These are phyloP conservation scores for Fusarium staphyleae DNA, from an alignment of 2,329 filamentous ascomycete genomes.

Conservation along the genomic window DNA sequence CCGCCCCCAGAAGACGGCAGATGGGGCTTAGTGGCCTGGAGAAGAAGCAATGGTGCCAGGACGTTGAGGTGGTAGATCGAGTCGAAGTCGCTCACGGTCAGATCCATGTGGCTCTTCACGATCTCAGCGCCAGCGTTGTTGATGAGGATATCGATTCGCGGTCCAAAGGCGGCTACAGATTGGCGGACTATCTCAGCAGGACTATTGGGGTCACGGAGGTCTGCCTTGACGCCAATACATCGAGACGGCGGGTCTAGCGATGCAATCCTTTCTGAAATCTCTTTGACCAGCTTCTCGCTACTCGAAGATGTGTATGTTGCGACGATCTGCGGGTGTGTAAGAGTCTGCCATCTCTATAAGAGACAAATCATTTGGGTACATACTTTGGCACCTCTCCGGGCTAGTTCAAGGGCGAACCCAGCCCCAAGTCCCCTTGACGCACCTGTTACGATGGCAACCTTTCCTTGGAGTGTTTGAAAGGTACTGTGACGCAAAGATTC, in stretches of 20 bases:
- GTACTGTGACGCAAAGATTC: background rate
- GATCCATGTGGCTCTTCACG: slow-evolving; percentile 6
- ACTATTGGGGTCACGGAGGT: slow-evolving; percentile 6
- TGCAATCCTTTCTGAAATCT: slow-evolving; percentile 11
- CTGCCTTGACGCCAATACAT: slow-evolving; percentile 13
- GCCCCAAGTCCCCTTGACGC: slow-evolving; percentile 25
- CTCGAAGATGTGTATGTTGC: slow-evolving; percentile 25
- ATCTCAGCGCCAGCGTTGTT: slow-evolving; percentile 28
- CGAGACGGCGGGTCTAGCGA: slow-evolving; percentile 5
- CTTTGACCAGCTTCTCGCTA: slow-evolving; percentile 11
- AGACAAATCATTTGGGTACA: background rate
- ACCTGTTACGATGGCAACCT: slow-evolving; percentile 22
- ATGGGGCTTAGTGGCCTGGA: slow-evolving; percentile 9
- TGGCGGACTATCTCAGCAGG: slow-evolving; percentile 4
- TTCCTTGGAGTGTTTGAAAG: slow-evolving; percentile 22
- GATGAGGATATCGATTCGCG: slow-evolving; percentile 15
- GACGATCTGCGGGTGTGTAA: background rate
- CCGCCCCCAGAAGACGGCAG: slow-evolving; percentile 10
- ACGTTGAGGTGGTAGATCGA: slow-evolving; percentile 27
- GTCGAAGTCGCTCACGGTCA: slow-evolving; percentile 20
- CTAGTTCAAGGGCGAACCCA: slow-evolving; percentile 22
- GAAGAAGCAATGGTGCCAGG: slow-evolving; percentile 17
- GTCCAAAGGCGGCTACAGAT: slow-evolving; percentile 4
- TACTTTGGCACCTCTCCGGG: slow-evolving; percentile 25
- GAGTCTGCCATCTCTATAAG: background rate